These are phyloP conservation scores for Salix brachista DNA, from an alignment of 345 rosid species.

Conservation along the genomic window DNA sequence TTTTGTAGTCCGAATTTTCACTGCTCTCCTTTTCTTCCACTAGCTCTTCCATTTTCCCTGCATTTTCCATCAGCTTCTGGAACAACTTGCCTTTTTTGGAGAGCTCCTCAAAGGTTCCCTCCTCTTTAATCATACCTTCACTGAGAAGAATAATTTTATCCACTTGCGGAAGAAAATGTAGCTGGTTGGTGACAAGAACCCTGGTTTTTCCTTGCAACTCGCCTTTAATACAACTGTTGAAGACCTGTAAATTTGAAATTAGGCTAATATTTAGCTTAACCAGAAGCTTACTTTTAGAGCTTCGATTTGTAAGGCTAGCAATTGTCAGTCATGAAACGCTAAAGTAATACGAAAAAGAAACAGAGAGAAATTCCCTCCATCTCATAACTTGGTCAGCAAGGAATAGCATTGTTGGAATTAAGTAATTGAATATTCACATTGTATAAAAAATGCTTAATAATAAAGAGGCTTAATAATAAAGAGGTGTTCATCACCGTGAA, in stretches of 20 bases:
- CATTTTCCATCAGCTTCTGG: constrained; percentile 97
- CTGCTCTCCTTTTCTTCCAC: constrained; percentile 55
- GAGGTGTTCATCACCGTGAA: background rate
- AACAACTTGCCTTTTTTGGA: constrained; percentile 59
- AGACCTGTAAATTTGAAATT: constrained; percentile 52
- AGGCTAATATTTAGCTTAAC: background rate
- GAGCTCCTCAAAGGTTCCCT: constrained; percentile 89
- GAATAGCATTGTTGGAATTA: background rate
- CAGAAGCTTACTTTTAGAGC: background rate
- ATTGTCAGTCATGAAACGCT: background rate
- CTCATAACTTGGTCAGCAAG: background rate
- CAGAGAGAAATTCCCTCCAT: background rate
- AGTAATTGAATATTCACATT: background rate
- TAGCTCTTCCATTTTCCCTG: constrained; percentile 84
- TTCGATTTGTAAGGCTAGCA: background rate
- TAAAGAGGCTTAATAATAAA: background rate
- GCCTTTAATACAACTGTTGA: constrained; percentile 83
- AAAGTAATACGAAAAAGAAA: background rate
- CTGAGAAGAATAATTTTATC: constrained; percentile 86
- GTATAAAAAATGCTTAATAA: background rate
- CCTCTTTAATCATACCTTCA: constrained; percentile 87
- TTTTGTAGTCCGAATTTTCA: constrained; percentile 35
- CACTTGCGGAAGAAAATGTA: constrained; percentile 96
- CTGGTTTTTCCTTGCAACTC: constrained; percentile 77
- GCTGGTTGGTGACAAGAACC: constrained; percentile 98